Base-by-base conservation (phyloP, 2,329 filamentous ascomycete genomes). In the Elsinoe ampelina region DNA sequence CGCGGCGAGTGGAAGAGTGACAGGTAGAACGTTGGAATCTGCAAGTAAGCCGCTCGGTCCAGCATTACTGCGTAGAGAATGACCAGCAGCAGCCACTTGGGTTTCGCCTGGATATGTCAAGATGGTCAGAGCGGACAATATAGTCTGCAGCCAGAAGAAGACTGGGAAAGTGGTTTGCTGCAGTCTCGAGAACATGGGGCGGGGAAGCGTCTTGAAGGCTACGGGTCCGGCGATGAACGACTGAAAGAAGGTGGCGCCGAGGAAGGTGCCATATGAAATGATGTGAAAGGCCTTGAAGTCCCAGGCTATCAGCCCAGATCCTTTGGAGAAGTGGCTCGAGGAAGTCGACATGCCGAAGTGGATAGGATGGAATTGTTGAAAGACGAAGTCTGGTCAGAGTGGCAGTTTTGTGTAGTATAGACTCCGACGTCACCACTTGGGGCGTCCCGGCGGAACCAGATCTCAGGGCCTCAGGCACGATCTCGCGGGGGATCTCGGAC, bases 211-310 rank as follows among this genome's bases (percentile, higher is more conserved):
- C 67, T 80, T 84, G 77, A 86, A 95, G 65, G 89, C 84, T 57
- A 91, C 77, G 54, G 89, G 82, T 58, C 89, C 83, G 52, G 75
- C 76, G 59, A 85, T 75, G 72, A 95, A 96, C 57, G 87, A 86
- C 70, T 97, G 89, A 73, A 90, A 97, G 70, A 95, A 79, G 38
- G 89, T 87, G 26, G 86, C 85, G 61, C 93, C 93, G 12, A 97
- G 77, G 51, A 97, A 80, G 17, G 89, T 90, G 62, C 89, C 90
- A 62, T 77, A 89, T 84, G 83, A 82, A 60, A 91, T 74, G 59
- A 92, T 80, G 70, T 92, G 88, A 72, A 89, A 92, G 12, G 86
- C 85, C 47, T 81, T 85, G 48, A 80, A 79, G 19, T 83, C 83
- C 32, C 41, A 45, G 11, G 41, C 36, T n/a, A 39, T 39, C 13